Evolutionary conservation across 345 rosid species (phyloP), one percentile per base, ranked within the genome.

Genomic region (Geranium rotundifolium): DNA sequence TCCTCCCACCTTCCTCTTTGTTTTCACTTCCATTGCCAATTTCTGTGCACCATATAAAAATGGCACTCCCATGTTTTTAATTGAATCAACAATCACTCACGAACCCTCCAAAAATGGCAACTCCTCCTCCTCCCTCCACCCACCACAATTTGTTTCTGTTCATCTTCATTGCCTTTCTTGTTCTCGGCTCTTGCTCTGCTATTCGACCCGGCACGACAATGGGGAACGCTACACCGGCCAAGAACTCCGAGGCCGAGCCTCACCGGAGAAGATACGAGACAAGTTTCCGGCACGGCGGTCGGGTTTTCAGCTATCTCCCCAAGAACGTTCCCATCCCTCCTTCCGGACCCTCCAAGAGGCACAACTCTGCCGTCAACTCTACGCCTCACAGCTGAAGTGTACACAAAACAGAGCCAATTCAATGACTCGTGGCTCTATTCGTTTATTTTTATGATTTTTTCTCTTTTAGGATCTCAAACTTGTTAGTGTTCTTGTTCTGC

Each of bases 281-380:
- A 6, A 58, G 83, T 37, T 85, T 85, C 65, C 37, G 39, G 39
- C 73, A 71, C 61, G 30, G 72, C 63, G 85, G 63, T 31, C 77
- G 61, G 72, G 58, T 78, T 59, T 85, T 85, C 80, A 81, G 81
- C 75, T 92, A 71, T 84, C 72, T 92, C 54, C 98, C 96, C 6
- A 89, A 89, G 72, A 89, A 89, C 0, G 69, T 69, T 6, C 75
- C 83, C 1, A 63, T 89, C 54, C 95, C 96, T 15, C 96, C 96
- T 63, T 92, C 96, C 17, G 96, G 62, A 57, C 98, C 96, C 4
- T 92, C 98, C 16, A 84, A 80, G 71, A 71, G 84, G 62, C 96
- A 89, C 83, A 92, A 92, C 76, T 71, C 77, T 5, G 57, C 67
- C 10, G 68, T 69, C 27, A 71, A 80, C 58, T 78, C 81, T 57